A percentile compares a stretch with the other conserved stretches of the same genome.
These are phyloP conservation scores for Entomortierella beljakovae DNA, from an alignment of 192 early-diverging fungal genomes.

Conservation along the genomic window DNA sequence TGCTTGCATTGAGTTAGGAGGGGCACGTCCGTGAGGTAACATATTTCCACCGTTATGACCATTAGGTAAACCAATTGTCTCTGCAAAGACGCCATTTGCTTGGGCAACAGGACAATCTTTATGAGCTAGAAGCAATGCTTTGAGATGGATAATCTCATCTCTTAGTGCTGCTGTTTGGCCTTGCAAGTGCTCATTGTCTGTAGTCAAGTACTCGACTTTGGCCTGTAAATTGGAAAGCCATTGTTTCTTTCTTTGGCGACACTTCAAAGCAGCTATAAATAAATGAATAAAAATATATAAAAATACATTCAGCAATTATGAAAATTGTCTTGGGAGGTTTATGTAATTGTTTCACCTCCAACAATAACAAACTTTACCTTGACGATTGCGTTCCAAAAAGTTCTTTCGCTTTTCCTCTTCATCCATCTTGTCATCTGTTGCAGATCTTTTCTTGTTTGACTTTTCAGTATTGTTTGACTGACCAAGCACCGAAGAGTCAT, in stretches of 20 bases:
- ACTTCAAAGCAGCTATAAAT: conserved; percentile 83
- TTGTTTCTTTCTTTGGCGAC: conserved; percentile 93
- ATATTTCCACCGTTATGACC: conserved; percentile 24
- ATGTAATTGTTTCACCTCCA: not conserved
- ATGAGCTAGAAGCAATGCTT: conserved; percentile 81
- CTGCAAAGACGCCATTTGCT: conserved; percentile 71
- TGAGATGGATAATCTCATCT: conserved; percentile 82
- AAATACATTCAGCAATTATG: not conserved
- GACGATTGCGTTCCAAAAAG: conserved; percentile 91
- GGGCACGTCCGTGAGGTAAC: conserved; percentile 20
- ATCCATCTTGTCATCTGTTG: conserved; percentile 55
- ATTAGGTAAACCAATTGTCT: conserved; percentile 26
- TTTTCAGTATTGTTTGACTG: conserved; percentile 25
- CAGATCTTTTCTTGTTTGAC: conserved; percentile 37
- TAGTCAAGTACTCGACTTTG: conserved; percentile 69
- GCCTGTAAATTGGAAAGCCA: conserved; percentile 87
- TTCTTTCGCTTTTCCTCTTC: conserved; percentile 80
- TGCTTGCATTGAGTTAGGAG: conserved; percentile 2
- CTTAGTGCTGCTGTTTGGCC: conserved; percentile 67
- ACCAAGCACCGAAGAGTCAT: conserved; percentile 26
- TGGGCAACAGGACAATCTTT: conserved; percentile 80
- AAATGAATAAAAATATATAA: not conserved
- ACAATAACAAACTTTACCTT: conserved; percentile 60
- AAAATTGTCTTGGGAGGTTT: too few relatives aligned
- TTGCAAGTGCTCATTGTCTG: conserved; percentile 76